Conservation (phyloP, 129 eudicot genomes). For the Pittosporum tobira region DNA sequence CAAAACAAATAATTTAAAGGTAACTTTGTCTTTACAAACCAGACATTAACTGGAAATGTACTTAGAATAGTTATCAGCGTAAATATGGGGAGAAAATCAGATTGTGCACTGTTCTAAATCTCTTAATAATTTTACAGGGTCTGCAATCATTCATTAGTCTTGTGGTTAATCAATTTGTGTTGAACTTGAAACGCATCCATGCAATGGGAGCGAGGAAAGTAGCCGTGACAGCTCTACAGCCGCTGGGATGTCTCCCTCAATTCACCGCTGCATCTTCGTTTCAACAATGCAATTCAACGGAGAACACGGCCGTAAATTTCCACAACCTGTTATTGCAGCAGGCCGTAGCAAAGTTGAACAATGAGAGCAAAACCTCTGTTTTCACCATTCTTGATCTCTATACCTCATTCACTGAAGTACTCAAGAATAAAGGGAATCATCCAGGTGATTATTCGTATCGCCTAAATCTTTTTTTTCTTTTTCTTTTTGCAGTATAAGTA, state of each 20-base stretch:
- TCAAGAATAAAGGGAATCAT: constrained; percentile 34
- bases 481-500: background rate
- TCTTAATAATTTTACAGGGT: constrained; percentile 36
- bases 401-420: constrained; percentile 38
- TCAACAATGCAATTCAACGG: constrained; percentile 53
- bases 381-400: constrained; percentile 53
- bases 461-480: background rate
- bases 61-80: too few species aligned
- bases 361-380: constrained; percentile 24
- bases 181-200: constrained; percentile 35
- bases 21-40: too few species aligned
- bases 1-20: too few species aligned
- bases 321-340: constrained; percentile 57
- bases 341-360: constrained; percentile 47
- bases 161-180: constrained; percentile 49
- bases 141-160: constrained; percentile 34
- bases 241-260: constrained; percentile 74
- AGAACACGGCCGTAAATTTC: constrained; percentile 28
- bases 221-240: constrained; percentile 41
- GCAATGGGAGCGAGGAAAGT: constrained; percentile 45
- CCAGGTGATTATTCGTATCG: constrained; percentile 38
- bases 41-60: too few species aligned
- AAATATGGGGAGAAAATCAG: too few species aligned
- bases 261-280: constrained; percentile 27
- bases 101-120: background rate